Conservation (phyloP, 129 eudicot genomes). For the Chrysanthemum lavandulifolium region DNA sequence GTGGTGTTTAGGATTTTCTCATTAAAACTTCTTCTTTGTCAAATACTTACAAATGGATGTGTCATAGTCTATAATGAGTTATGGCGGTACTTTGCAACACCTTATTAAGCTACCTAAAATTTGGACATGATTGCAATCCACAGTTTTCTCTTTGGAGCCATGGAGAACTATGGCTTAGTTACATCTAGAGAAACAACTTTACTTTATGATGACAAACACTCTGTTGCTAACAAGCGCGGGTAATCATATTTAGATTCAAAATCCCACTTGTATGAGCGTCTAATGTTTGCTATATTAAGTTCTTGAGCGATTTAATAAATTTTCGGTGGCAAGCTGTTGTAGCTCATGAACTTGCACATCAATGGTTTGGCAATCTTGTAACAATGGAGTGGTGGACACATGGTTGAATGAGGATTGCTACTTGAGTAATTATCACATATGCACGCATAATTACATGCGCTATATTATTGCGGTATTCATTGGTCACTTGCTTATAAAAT, state of each 20-base stretch:
- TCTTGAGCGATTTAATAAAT: constrained; percentile 1
- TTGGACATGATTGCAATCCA: constrained; percentile 97
- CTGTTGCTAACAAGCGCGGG: constrained; percentile 98
- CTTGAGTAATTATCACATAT: constrained; percentile 63
- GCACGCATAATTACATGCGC: constrained; percentile 12
- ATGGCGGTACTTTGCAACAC: constrained; percentile 82
- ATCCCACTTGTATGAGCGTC: neutral
- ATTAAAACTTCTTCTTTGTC: neutral
- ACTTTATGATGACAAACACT: constrained; percentile 89
- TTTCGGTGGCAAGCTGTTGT: constrained; percentile 87
- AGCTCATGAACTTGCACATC: constrained; percentile 99
- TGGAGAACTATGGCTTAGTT: constrained; percentile 98
- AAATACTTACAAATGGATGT: too few species aligned
- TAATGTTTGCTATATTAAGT: neutral
- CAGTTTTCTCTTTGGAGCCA: constrained; percentile 97
- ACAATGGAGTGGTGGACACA: constrained; percentile 99
- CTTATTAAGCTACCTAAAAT: constrained; percentile 92
- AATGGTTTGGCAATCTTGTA: constrained; percentile 99
- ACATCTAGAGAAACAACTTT: constrained; percentile 92
- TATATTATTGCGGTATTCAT: neutral
- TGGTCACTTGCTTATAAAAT: constrained; percentile 7
- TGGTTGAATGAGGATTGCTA: constrained; percentile 99
- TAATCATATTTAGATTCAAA: constrained; percentile 27
- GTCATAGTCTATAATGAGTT: neutral
- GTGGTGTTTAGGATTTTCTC: neutral